phyloP scores from a whole-genome alignment of 495 filamentous ascomycete species.

The Aspergillus egyptiacus region DNA sequence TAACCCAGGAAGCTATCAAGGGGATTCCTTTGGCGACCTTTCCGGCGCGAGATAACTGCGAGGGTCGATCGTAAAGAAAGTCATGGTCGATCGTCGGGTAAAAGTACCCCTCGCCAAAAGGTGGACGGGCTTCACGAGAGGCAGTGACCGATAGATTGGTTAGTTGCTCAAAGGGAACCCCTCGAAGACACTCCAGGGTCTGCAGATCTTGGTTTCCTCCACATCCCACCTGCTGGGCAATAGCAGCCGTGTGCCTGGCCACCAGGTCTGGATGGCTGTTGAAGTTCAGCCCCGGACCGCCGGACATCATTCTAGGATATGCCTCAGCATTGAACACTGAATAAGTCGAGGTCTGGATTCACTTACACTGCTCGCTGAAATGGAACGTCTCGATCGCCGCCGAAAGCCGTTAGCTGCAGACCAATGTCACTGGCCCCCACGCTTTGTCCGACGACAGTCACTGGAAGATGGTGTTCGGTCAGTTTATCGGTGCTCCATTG shows the following conservation, averaged over 20 bases:
- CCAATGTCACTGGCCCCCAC: slow-evolving; percentile 34
- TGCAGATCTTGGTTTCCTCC: slow-evolving; percentile 8
- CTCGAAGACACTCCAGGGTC: slow-evolving; percentile 28
- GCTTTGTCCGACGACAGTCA: slow-evolving; percentile 27
- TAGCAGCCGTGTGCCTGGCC: slow-evolving; percentile 27
- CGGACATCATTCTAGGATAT: slow-evolving; percentile 34
- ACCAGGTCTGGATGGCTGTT: slow-evolving; percentile 34
- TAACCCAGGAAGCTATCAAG: slow-evolving; percentile 30
- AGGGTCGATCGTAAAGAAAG: slow-evolving; percentile 34
- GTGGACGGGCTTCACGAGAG: slow-evolving; percentile 17
- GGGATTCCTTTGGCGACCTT: slow-evolving; percentile 29
- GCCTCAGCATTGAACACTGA: background rate
- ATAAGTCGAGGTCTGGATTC: background rate
- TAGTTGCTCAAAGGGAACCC: slow-evolving; percentile 24
- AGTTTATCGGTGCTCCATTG: background rate
- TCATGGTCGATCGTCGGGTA: slow-evolving; percentile 37
- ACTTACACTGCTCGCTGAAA: no score
- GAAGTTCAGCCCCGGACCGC: slow-evolving; percentile 36
- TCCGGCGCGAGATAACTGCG: slow-evolving; percentile 27
- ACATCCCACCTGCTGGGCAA: slow-evolving; percentile 23
- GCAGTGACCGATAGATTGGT: slow-evolving; percentile 22
- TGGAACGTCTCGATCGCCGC: slow-evolving; percentile 17
- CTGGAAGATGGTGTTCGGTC: background rate
- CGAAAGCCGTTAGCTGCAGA: slow-evolving; percentile 36
- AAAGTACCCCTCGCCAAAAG: slow-evolving; percentile 27